Evolutionary conservation across 345 rosid genomes (phyloP), one percentile per base, ranked within the genome.

Genomic region (Eucalyptus camaldulensis): DNA sequence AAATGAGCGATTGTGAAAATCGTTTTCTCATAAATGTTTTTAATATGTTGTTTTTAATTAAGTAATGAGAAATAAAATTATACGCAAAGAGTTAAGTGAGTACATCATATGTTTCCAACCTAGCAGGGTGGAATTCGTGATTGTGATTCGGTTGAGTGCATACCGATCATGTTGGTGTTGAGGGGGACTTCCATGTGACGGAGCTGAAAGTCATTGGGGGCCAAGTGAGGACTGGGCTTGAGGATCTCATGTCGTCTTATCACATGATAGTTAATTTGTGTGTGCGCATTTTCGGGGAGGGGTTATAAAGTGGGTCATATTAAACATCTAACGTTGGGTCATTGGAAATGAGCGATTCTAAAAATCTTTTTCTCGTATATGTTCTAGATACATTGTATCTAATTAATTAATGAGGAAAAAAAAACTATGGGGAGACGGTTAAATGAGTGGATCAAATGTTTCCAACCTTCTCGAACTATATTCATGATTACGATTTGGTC

Each of bases 41-140:
- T 7, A 1, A 17, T 51, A 51, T 7, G 56, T 51, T 51, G 56
- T 17, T 51, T 17, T 53, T 60, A 13, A 13, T 60, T 27, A 60
- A 60, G 31, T 27, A 60, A 56, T 4, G 29, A 56, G 29, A 9
- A 8, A 5, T 4, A 24, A 56, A 56, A 24, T 56, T 56, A 10
- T 22, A 10, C 24, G 13, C 13, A 24, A 56, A 22, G 29, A 56
- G 13, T 4, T 56, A 56, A 56, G 5, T 10, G 27, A 56, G 62
- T 56, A 56, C 12, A 24, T 24, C 6, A 0, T 0, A 56, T 9
- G 62, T 56, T 56, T 56, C 29, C 62, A 22, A 56, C 29, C 13
- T 9, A 24, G 29, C 13, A 4, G 4, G 2, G 2, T 19, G 10
- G 2, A 53, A 53, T 53, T 2, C 5, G 25, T 19, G 25, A 1